Evolutionary conservation across 75 land plant species (phyloP).

Genomic region (Pinus albicaulis): DNA sequence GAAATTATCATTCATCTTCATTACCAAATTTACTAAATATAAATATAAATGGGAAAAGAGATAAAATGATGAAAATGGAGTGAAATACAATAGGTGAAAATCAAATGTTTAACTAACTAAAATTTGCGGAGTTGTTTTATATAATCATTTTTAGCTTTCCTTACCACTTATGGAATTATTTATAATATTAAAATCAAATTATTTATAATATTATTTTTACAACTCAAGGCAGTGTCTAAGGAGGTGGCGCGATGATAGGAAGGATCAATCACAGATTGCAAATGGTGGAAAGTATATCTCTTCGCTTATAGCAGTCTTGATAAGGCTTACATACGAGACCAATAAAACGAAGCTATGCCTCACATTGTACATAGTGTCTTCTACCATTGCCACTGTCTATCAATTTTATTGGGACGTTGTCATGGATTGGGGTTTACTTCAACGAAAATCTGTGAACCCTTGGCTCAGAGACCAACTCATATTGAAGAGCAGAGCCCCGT

Average conservation of each 20-base stretch:
- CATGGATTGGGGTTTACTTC: constrained; percentile 70
- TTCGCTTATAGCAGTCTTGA: constrained; percentile 47
- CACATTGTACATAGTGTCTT: constrained; percentile 20
- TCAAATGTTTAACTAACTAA: too few species aligned
- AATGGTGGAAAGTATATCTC: constrained; percentile 55
- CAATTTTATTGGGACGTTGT: constrained; percentile 63
- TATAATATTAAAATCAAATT: background rate
- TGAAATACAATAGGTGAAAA: too few species aligned
- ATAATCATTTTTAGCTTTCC: too few species aligned
- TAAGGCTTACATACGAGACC: constrained; percentile 34
- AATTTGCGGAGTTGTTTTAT: too few species aligned
- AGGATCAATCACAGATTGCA: constrained; percentile 34
- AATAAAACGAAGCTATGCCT: constrained; percentile 12
- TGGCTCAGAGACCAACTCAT: constrained; percentile 58
- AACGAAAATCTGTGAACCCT: constrained; percentile 41
- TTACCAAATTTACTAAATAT: too few species aligned
- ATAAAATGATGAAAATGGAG: too few species aligned
- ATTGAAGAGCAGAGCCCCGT: constrained; percentile 37
- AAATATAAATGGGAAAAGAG: too few species aligned
- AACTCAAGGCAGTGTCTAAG: constrained; percentile 40
- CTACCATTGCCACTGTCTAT: constrained; percentile 29
- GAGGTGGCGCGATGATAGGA: constrained; percentile 41
- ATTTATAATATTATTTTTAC: background rate
- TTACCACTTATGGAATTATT: background rate
- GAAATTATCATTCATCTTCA: too few species aligned